phyloP scores from a whole-genome alignment of 73 alveolate species.

The Tetrahymena malaccensis region DNA sequence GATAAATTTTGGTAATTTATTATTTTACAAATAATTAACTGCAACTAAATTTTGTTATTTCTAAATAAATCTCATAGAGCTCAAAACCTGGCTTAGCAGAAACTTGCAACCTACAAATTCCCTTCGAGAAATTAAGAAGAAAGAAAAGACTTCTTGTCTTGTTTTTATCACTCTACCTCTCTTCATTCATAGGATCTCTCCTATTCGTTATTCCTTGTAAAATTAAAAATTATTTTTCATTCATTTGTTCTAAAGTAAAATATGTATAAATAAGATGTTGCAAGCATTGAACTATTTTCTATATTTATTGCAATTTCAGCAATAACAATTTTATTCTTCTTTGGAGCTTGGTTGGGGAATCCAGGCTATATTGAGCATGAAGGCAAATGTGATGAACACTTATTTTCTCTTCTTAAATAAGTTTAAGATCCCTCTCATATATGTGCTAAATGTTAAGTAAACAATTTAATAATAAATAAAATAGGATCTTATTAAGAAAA shows the following conservation, averaged over 20 bases:
- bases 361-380: slow-evolving; percentile 17
- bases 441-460: slow-evolving; percentile 62
- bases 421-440: slow-evolving; percentile 30
- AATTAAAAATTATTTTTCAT: neutral
- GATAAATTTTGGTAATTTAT: slow-evolving; percentile 7
- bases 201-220: neutral
- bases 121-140: slow-evolving; percentile 10
- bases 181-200: neutral
- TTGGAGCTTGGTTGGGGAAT: slow-evolving; percentile 16
- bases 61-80: neutral
- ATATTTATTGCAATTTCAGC: neutral
- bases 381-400: slow-evolving; percentile 11
- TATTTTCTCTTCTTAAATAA: slow-evolving; percentile 6
- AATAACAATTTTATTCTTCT: slow-evolving; percentile 15
- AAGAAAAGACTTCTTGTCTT: neutral
- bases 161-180: neutral
- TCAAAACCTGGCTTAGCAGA: slow-evolving; percentile 11
- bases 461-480: neutral
- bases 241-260: neutral
- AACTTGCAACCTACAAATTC: slow-evolving; percentile 22
- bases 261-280: neutral
- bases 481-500: neutral
- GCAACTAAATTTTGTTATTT: neutral
- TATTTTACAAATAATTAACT: neutral
- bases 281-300: neutral